phyloP scores from a whole-genome alignment of 2,329 filamentous ascomycete genomes.

The Pseudomassariella vexata region DNA sequence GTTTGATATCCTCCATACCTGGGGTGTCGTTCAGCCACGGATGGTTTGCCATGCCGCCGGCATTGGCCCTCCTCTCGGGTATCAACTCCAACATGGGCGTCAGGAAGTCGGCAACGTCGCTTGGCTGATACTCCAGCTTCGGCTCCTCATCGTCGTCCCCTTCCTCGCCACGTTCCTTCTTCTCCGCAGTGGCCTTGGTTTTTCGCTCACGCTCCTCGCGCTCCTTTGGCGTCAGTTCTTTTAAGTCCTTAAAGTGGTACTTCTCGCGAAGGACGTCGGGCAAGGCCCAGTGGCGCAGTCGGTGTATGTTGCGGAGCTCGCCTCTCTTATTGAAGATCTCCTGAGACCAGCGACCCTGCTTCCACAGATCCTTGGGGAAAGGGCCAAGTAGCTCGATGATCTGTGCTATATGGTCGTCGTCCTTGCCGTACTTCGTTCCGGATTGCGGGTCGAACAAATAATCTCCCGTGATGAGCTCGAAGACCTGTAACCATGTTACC shows the following conservation, averaged over 20 bases:
- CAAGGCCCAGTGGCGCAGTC: constrained; percentile 91
- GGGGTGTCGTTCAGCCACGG: constrained; percentile 77
- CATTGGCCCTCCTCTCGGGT: constrained; percentile 86
- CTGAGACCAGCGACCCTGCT: constrained; percentile 94
- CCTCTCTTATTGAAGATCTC: constrained; percentile 99
- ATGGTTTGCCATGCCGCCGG: constrained; percentile 89
- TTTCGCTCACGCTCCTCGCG: constrained; percentile 35
- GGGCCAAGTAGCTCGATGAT: constrained; percentile 94
- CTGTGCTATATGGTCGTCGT: constrained; percentile 98
- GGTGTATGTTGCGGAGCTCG: constrained; percentile 94
- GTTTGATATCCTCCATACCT: constrained; percentile 76
- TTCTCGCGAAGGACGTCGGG: constrained; percentile 92
- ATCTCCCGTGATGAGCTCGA: constrained; percentile 95
- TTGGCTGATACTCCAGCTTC: constrained; percentile 24
- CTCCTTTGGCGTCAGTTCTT: constrained; percentile 55
- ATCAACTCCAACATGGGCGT: constrained; percentile 85
- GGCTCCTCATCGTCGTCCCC: constrained; percentile 23
- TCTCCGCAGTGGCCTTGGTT: constrained; percentile 23
- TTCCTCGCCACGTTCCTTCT: constrained; percentile 22
- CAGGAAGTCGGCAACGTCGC: constrained; percentile 69
- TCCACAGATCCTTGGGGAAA: constrained; percentile 87
- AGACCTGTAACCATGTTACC: constrained; percentile 69
- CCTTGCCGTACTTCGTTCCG: constrained; percentile 97
- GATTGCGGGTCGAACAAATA: constrained; percentile 98
- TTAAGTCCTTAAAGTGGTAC: constrained; percentile 85